Percentiles rank a stretch among this genome's conserved stretches.
phyloP scores from a whole-genome alignment of 2,329 filamentous ascomycete species.

The Colletotrichum paranaense region DNA sequence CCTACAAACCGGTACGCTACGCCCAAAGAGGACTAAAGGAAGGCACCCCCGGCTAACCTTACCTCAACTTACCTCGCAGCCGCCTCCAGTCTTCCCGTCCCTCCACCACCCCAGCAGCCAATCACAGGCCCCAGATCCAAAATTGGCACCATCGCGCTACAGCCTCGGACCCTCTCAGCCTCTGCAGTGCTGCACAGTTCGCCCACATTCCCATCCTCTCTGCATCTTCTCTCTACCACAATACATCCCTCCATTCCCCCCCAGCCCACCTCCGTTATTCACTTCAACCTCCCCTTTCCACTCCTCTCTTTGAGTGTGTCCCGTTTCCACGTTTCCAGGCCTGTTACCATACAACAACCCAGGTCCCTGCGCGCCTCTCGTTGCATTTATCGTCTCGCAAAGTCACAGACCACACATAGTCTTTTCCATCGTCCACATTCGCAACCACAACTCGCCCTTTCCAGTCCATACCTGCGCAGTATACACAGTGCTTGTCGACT shows the following conservation, averaged over 20 bases:
- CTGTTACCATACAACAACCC: neutral
- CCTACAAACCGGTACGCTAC: neutral
- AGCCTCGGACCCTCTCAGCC: neutral
- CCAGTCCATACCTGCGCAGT: neutral
- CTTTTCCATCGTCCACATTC: neutral
- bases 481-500: neutral
- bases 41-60: conserved; percentile 28
- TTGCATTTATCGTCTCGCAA: conserved; percentile 34
- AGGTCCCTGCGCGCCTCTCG: conserved; percentile 25
- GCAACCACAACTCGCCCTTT: neutral
- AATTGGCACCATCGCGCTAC: conserved; percentile 9
- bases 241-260: neutral
- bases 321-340: conserved; percentile 14
- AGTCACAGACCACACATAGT: neutral
- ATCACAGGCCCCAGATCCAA: neutral
- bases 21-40: neutral
- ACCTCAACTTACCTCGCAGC: conserved; percentile 15
- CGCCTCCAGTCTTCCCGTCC: conserved; percentile 33
- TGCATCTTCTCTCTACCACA: too few species aligned
- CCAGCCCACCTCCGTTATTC: neutral
- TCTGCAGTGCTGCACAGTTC: neutral
- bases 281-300: neutral
- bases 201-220: neutral
- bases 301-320: neutral
- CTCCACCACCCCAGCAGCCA: conserved; percentile 24